phyloP scores from a whole-genome alignment of 2,329 filamentous ascomycete species.

The Exophiala lecanii-corni region DNA sequence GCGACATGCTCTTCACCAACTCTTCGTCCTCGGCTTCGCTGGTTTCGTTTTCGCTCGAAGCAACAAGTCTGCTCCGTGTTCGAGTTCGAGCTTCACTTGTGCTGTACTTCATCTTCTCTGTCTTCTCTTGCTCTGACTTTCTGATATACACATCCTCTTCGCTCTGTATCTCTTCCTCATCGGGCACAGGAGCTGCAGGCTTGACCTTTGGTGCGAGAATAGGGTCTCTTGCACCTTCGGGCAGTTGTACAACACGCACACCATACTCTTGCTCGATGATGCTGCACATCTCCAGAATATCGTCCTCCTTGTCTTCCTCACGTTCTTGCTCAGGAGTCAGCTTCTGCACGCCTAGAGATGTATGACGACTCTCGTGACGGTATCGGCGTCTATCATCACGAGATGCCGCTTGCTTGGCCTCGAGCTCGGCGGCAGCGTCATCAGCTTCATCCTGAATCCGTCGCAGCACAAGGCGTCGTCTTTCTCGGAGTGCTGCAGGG shows the following conservation, averaged over 20 bases:
- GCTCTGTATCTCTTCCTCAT: background rate
- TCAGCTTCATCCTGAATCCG: conserved; percentile 6
- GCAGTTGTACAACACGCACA: background rate
- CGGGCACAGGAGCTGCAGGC: background rate
- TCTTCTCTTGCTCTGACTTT: too few species aligned
- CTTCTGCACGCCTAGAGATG: background rate
- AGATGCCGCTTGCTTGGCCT: background rate
- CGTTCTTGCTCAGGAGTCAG: background rate
- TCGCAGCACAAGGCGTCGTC: background rate
- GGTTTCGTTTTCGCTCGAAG: background rate
- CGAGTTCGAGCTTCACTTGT: background rate
- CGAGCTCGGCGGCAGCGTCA: conserved; percentile 1
- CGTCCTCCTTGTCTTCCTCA: conserved; percentile 4
- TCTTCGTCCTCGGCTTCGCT: background rate
- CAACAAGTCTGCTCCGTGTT: background rate
- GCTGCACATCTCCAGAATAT: background rate
- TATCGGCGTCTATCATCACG: background rate
- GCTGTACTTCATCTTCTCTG: too few species aligned
- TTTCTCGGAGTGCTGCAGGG: background rate
- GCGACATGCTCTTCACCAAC: background rate
- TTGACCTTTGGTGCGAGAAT: background rate
- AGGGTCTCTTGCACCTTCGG: background rate
- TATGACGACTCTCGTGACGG: background rate
- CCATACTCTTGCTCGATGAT: conserved; percentile 5
- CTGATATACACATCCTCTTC: background rate